Base-by-base conservation (phyloP, 2,329 filamentous ascomycete genomes). In the Emergomyces orientalis region DNA sequence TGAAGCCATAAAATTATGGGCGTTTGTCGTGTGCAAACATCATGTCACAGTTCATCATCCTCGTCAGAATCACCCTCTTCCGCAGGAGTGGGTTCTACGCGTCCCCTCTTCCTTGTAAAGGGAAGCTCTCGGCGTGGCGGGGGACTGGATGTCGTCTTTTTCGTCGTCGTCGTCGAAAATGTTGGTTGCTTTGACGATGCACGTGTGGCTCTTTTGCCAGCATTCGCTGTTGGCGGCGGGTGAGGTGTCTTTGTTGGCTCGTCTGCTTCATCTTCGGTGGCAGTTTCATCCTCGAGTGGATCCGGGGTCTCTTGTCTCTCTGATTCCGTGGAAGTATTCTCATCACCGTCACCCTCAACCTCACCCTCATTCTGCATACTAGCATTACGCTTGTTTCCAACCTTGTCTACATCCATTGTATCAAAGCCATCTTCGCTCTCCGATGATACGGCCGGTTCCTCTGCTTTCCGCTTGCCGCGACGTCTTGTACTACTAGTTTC, bases 91-190 rank as follows among this genome's bases (percentile, higher is more conserved):
- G 63, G 25, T 51, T 62, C 63, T 7, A 34, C 45, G 61, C 49
- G 66, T 58, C 30, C 62, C 39, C 32, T 62, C 62, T 64, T 70
- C 63, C 67, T 72, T 1, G 66, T 63, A 66, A 80, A 80, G 0
- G 78, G 78, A 22, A 80, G 67, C 55, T 76, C 73, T 64, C 77
- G 73, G 54, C 71, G 72, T 1, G 77, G 77, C 14, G 79, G 78
- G 19, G 72, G 71, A 14, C 67, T 63, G 27, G 68, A 34, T 32
- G 63, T 59, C 45, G 17, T 11, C 52, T 34, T 22, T 39, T 52
- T 60, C 22, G 9, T 22, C 13, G 39, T 45, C 30, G 19, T 39
- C 7, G 41, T 27, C n/a, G 41, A 19, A 5, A 45, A 27, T 37
- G 59, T 34, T 27, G 58, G 43, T 25, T 60, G 43, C 27, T 60